Evolutionary conservation across 2,329 filamentous ascomycete genomes (phyloP), one percentile per base, ranked within the genome.

Genomic region (Aspergillus udagawae): DNA sequence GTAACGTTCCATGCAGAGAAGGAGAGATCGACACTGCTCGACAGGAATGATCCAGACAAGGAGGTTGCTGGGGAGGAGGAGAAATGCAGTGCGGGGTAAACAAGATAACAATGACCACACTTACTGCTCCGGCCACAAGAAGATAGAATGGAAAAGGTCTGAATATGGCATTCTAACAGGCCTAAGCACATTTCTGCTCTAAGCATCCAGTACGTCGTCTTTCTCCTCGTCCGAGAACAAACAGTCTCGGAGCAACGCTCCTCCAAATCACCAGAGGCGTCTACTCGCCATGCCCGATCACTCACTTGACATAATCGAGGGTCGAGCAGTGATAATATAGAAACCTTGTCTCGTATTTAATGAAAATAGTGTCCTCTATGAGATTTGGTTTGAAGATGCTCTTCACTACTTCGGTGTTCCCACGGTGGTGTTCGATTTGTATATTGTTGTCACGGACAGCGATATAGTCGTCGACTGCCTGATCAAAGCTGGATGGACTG

Each of bases 401-500:
- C 50, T 62, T 12, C 9, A 12, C 21, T 54, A 57, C 51, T 60
- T 60, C 52, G 61, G 59, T 23, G 59, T 63, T 42, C 59, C 59
- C 35, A 59, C 57, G 14, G 49, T 51, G 41, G 50, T 60, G 3
- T 60, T 63, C 47, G 60, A 63, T 59, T 23, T 53, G 59, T 49
- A 28, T 1, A 57, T 60, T 32, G 54, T 63, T 28, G 54, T 54
- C 44, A 3, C 17, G 23, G 52, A 62, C 52, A 56, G 59, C 14
- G 49, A 55, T 23, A n/a, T 25, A 28, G 54, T 59, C 21, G 60
- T 54, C 49, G 50, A 59, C 28, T 25, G 42, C 14, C 55, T 63
- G 52, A 28, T 54, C 21, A 53, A 58, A 52, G 52, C 50, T 32
- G 60, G 60, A 20, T 63, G 57, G 62, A 52, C 49, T 27, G n/a